Evolutionary conservation across 352 stramenopile species (phyloP).

Genomic region (Pythium periplocum): DNA sequence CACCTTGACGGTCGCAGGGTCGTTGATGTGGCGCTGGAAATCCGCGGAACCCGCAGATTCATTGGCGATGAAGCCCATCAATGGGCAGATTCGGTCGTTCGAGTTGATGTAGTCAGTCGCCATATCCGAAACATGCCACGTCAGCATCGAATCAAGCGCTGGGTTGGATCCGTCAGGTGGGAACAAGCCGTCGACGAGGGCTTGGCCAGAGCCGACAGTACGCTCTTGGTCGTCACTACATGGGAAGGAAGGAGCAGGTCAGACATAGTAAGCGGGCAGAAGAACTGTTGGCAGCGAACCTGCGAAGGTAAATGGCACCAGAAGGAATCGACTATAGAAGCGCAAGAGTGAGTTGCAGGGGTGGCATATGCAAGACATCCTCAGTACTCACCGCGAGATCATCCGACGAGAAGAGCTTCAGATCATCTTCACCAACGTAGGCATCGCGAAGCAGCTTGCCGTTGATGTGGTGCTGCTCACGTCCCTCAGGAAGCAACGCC

Average conservation of each 20-base stretch:
- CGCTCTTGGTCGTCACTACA: constrained; percentile 77
- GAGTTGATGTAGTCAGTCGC: constrained; percentile 75
- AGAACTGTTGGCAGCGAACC: constrained; percentile 8
- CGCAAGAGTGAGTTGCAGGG: neutral
- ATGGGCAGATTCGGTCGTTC: constrained; percentile 74
- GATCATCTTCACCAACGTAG: constrained; percentile 63
- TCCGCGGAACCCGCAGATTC: constrained; percentile 47
- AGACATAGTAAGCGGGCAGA: too few species aligned
- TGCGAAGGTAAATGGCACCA: constrained; percentile 66
- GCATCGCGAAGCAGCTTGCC: constrained; percentile 55
- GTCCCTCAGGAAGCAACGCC: constrained; percentile 63
- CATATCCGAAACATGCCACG: constrained; percentile 72
- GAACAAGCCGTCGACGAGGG: constrained; percentile 75
- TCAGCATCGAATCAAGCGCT: constrained; percentile 57
- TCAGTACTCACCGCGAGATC: constrained; percentile 37
- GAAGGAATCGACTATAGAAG: neutral
- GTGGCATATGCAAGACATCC: constrained; percentile 15
- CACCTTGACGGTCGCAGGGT: constrained; percentile 38
- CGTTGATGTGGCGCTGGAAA: constrained; percentile 45
- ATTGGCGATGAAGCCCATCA: constrained; percentile 68
- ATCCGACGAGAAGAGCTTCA: constrained; percentile 63
- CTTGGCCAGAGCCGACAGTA: constrained; percentile 78
- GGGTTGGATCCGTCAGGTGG: constrained; percentile 44
- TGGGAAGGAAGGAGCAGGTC: too few species aligned
- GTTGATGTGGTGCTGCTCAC: constrained; percentile 74